Evolutionary conservation across 2,329 filamentous ascomycete genomes (phyloP).

Genomic region (Exophiala sideris): DNA sequence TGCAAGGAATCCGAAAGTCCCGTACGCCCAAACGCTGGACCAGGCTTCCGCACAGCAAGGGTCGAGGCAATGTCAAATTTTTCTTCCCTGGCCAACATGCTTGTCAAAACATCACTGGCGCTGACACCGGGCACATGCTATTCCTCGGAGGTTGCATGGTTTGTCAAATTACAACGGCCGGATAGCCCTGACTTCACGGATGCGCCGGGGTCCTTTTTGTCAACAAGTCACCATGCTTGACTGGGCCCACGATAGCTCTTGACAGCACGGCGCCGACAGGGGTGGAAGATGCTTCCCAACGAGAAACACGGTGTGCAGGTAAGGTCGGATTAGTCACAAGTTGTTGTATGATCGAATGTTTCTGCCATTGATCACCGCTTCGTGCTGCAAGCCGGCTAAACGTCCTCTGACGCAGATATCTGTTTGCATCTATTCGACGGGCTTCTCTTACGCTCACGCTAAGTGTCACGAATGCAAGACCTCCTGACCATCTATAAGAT

Average conservation of each 20-base stretch:
- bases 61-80: background rate
- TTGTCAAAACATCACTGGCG: background rate
- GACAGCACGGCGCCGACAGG: background rate
- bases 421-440: background rate
- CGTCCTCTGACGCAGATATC: background rate
- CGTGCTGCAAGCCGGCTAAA: background rate
- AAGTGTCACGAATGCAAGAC: background rate
- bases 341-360: background rate
- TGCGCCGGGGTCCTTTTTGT: too few species aligned
- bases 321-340: conserved; percentile 1
- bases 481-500: background rate
- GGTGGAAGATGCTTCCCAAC: background rate
- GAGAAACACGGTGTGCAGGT: background rate
- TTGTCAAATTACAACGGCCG: too few species aligned
- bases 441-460: background rate
- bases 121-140: background rate
- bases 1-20: background rate
- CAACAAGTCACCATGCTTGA: too few species aligned
- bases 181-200: too few species aligned
- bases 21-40: background rate
- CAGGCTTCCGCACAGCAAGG: background rate
- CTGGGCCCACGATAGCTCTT: too few species aligned
- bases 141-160: too few species aligned
- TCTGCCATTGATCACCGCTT: background rate
- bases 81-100: background rate